These are phyloP conservation scores for Phytopythium sindhum DNA, from an alignment of 352 stramenopile species.

Conservation along the genomic window DNA sequence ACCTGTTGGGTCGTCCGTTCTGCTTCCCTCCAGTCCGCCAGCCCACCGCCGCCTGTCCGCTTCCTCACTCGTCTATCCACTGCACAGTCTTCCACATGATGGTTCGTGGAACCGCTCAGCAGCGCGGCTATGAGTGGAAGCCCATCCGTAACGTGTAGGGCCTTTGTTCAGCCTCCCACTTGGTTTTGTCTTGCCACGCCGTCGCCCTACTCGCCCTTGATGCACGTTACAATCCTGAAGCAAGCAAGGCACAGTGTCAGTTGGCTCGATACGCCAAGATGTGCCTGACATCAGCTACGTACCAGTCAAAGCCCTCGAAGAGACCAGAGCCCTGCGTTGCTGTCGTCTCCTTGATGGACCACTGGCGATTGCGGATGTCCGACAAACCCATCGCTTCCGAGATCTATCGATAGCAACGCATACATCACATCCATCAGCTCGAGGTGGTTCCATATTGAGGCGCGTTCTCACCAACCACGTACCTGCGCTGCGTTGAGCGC, in stretches of 20 bases:
- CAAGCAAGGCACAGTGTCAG: constrained; percentile 2
- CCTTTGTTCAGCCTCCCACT: not conserved
- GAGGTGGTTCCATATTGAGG: not conserved
- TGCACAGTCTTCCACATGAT: not conserved
- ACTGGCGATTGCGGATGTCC: constrained; percentile 98
- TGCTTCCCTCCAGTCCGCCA: not conserved
- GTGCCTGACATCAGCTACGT: constrained; percentile 4
- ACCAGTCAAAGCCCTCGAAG: constrained; percentile 99
- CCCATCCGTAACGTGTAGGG: not conserved
- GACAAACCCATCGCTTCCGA: constrained; percentile 97
- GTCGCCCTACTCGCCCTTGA: constrained; percentile 76
- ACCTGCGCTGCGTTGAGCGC: constrained; percentile 88
- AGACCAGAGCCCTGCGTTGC: constrained; percentile 97
- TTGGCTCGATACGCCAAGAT: constrained; percentile 9
- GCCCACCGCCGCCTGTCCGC: not conserved
- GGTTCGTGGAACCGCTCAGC: not conserved
- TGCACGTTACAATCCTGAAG: constrained; percentile 85
- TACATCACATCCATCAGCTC: not conserved
- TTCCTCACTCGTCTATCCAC: not conserved
- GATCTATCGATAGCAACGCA: constrained; percentile 72
- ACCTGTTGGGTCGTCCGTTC: not conserved
- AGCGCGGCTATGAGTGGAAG: not conserved
- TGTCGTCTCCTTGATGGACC: constrained; percentile 99
- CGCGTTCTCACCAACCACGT: not conserved
- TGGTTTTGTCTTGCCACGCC: not conserved